These are phyloP conservation scores for Marchantia paleacea DNA, from an alignment of 225 moss, liverwort and hornwort species.

Conservation along the genomic window DNA sequence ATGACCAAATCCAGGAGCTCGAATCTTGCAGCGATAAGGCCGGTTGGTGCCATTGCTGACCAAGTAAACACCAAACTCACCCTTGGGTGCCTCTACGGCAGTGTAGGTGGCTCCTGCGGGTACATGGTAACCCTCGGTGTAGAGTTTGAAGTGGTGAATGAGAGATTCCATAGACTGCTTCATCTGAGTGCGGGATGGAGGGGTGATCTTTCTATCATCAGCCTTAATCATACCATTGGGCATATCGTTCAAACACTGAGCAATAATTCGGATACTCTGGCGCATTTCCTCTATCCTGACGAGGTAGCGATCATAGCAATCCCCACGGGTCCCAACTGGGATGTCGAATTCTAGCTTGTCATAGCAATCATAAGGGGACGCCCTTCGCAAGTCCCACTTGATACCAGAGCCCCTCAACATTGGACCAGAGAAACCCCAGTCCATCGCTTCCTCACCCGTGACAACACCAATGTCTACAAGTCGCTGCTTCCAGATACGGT, in stretches of 20 bases:
- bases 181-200: slow-evolving; percentile 52
- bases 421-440: slow-evolving; percentile 51
- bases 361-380: slow-evolving; percentile 49
- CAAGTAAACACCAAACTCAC: slow-evolving; percentile 51
- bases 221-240: slow-evolving; percentile 42
- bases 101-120: slow-evolving; percentile 46
- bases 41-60: slow-evolving; percentile 49
- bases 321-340: slow-evolving; percentile 45
- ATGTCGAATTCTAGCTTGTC: slow-evolving; percentile 42
- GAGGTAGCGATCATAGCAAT: slow-evolving; percentile 55
- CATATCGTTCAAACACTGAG: slow-evolving; percentile 51
- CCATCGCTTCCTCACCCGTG: slow-evolving; percentile 45
- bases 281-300: slow-evolving; percentile 52
- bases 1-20: slow-evolving; percentile 49
- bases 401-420: slow-evolving; percentile 52
- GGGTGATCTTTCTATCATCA: slow-evolving; percentile 40
- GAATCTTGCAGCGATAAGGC: slow-evolving; percentile 49
- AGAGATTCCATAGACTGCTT: slow-evolving; percentile 60
- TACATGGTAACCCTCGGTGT: slow-evolving; percentile 51
- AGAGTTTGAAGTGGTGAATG: slow-evolving; percentile 53
- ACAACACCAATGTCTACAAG: slow-evolving; percentile 53
- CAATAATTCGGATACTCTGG: slow-evolving; percentile 41
- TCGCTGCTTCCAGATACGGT: slow-evolving; percentile 55
- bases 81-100: slow-evolving; percentile 48
- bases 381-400: slow-evolving; percentile 46